Percentiles rank a stretch among this genome's conserved stretches.
Conservation (phyloP, 257 asterid species). For the Nicotiana obtusifolia region DNA sequence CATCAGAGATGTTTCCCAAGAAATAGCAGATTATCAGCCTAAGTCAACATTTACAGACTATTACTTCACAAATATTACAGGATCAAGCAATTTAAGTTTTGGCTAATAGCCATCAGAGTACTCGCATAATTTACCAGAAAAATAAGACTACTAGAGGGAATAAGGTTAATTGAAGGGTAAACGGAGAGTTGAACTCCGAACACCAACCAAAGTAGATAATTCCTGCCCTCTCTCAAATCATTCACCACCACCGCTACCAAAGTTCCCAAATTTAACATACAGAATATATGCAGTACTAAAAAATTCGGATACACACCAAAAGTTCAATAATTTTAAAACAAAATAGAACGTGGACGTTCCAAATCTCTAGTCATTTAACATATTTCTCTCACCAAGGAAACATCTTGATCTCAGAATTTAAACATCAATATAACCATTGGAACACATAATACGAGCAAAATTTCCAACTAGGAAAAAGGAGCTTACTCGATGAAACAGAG, state of each 20-base stretch:
- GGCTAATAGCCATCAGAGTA: neutral
- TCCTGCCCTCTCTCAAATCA: neutral
- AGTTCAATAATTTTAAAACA: neutral
- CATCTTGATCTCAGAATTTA: slow-evolving; percentile 1
- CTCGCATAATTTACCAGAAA: neutral
- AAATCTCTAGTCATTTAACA: neutral
- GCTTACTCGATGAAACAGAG: slow-evolving; percentile 7
- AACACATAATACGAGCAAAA: neutral
- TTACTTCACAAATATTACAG: neutral
- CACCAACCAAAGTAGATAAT: neutral
- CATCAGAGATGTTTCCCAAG: neutral
- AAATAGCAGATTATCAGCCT: neutral
- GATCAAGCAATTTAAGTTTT: neutral
- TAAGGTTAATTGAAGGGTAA: neutral
- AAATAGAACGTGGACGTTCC: neutral
- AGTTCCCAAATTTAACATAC: neutral
- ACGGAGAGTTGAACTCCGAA: neutral
- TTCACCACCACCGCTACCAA: neutral
- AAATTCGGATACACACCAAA: neutral
- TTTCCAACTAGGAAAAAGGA: neutral
- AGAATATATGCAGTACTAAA: too few species aligned
- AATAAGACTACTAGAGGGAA: neutral
- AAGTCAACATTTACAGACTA: neutral
- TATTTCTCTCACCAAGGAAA: neutral
- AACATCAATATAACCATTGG: neutral